Evolutionary conservation across 129 eudicot genomes (phyloP).

Genomic region (Heracleum sosnowskyi): DNA sequence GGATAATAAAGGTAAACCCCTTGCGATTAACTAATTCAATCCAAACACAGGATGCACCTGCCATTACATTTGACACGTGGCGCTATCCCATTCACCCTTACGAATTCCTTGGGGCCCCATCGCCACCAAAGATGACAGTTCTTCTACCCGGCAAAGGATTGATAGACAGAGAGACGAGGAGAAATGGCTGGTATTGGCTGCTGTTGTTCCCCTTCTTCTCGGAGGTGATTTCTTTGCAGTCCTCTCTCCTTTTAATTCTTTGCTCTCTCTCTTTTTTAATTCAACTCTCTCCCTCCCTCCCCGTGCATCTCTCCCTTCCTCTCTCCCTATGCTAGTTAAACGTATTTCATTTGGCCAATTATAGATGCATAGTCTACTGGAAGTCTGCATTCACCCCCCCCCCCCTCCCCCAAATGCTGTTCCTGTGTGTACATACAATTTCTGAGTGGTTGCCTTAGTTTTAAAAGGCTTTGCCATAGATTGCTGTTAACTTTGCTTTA

Average conservation of each 20-base stretch:
- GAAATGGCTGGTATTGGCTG: constrained; percentile 68
- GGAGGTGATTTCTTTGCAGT: constrained; percentile 27
- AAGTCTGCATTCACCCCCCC: no score
- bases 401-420: no score
- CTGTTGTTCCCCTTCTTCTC: constrained; percentile 50
- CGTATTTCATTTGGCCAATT: no score
- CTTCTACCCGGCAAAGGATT: constrained; percentile 3
- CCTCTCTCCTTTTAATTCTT: background rate
- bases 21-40: constrained; percentile 24
- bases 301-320: background rate
- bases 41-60: constrained; percentile 10
- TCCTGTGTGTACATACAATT: no score
- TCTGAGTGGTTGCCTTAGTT: no score
- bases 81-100: constrained; percentile 41
- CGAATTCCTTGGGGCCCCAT: constrained; percentile 51
- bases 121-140: background rate
- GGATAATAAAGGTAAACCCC: no score
- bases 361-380: no score
- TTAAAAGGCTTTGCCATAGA: no score
- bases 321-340: no score
- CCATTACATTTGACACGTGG: constrained; percentile 38
- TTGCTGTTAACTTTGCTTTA: background rate
- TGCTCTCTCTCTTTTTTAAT: background rate
- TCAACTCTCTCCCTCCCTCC: no score
- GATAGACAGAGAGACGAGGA: constrained; percentile 11